A percentile compares a stretch with the other conserved stretches of the same genome.
These are phyloP conservation scores for Erodium moschatum DNA, from an alignment of 441 rosid genomes.

Conservation along the genomic window DNA sequence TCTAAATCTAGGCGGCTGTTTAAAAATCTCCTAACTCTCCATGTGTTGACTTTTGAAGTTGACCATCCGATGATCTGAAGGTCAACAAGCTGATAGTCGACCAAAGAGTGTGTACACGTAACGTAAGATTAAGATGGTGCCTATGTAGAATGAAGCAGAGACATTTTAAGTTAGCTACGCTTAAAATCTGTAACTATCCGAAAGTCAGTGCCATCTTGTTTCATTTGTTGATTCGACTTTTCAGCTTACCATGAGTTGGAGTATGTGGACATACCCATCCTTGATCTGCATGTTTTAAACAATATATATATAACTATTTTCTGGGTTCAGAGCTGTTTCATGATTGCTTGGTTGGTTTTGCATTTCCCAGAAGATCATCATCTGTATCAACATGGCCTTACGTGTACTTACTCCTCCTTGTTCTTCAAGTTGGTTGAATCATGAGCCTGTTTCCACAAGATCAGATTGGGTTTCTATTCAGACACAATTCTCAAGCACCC, in stretches of 20 bases:
- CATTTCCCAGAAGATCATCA: constrained; percentile 27
- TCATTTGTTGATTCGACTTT: neutral
- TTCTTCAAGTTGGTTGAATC: constrained; percentile 22
- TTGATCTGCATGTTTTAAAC: neutral
- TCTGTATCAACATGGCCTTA: constrained; percentile 9
- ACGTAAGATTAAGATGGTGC: neutral
- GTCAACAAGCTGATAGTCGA: neutral
- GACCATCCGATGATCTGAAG: neutral
- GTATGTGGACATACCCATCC: neutral
- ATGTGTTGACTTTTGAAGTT: neutral
- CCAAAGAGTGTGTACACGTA: neutral
- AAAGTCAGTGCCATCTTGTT: neutral
- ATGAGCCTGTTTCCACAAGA: constrained; percentile 24
- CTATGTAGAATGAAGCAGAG: neutral
- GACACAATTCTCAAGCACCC: constrained; percentile 25
- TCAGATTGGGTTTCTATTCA: constrained; percentile 34
- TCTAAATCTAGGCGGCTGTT: too few species aligned
- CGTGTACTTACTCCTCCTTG: constrained; percentile 31
- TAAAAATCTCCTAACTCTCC: neutral
- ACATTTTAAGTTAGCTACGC: neutral
- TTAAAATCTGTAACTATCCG: neutral
- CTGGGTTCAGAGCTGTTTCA: too few species aligned
- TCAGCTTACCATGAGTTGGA: neutral
- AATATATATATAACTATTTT: too few species aligned
- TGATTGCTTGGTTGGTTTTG: neutral